Conservation (phyloP, 139 green algal species). For the Astrephomene gubernaculifera region DNA sequence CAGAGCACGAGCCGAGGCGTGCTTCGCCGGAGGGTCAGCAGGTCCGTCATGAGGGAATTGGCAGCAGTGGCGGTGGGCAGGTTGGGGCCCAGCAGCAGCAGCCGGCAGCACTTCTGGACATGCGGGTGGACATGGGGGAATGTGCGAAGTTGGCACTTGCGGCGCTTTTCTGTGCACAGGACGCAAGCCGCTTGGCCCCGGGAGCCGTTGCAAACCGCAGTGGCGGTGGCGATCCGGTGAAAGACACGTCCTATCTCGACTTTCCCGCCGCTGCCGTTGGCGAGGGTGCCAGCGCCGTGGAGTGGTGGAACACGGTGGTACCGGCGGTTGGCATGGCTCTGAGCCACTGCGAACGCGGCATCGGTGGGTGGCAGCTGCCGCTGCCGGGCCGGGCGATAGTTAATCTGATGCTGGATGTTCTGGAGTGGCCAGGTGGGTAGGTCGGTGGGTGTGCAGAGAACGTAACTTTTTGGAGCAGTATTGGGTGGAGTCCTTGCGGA, state of each 20-base stretch:
- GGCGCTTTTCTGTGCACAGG: neutral
- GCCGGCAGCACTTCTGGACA: neutral
- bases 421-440: too few relatives aligned
- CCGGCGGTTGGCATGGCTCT: neutral
- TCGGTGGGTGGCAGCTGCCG: neutral
- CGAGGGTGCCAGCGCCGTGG: neutral
- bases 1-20: neutral
- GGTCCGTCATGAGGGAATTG: neutral
- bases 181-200: too few relatives aligned
- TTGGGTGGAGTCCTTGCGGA: too few relatives aligned
- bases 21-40: neutral
- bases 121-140: neutral
- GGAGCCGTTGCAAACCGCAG: too few relatives aligned
- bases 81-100: neutral
- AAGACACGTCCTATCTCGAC: too few relatives aligned
- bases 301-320: neutral
- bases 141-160: neutral
- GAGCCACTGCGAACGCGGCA: neutral
- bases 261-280: neutral
- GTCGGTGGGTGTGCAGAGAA: neutral
- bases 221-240: too few relatives aligned
- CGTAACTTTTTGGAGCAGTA: neutral
- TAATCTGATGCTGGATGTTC: neutral
- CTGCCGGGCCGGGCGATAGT: neutral
- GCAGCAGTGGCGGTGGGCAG: neutral